Conservation (phyloP, 2,329 filamentous ascomycete genomes). For the Xylaria polymorpha region DNA sequence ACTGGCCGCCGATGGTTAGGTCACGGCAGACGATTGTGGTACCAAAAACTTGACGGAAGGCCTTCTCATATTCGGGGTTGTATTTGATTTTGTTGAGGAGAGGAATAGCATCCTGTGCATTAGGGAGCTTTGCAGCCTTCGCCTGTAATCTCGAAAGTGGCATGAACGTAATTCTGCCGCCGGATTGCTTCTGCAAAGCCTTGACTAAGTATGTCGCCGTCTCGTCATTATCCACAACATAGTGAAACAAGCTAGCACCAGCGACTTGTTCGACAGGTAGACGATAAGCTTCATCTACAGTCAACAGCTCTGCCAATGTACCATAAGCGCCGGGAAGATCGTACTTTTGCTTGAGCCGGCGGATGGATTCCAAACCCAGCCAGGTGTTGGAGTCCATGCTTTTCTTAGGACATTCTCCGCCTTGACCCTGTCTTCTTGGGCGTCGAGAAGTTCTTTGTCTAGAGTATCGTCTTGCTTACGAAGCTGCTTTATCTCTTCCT, state of each 20-base stretch:
- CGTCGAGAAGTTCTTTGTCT: constrained; percentile 79
- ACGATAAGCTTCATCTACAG: constrained; percentile 85
- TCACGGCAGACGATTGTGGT: constrained; percentile 95
- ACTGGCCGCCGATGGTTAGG: constrained; percentile 86
- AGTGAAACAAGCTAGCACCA: constrained; percentile 92
- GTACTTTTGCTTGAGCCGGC: constrained; percentile 81
- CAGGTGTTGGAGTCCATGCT: constrained; percentile 92
- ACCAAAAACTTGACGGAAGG: constrained; percentile 94
- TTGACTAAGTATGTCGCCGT: constrained; percentile 87
- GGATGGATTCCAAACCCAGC: constrained; percentile 86
- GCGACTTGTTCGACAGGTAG: constrained; percentile 93
- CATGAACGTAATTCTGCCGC: constrained; percentile 93
- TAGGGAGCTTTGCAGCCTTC: constrained; percentile 79
- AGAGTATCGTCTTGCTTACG: constrained; percentile 91
- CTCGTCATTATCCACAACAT: constrained; percentile 90
- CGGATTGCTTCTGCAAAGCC: constrained; percentile 79
- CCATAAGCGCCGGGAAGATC: constrained; percentile 90
- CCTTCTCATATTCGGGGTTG: constrained; percentile 80
- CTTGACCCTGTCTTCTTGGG: constrained; percentile 78
- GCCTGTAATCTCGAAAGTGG: constrained; percentile 84
- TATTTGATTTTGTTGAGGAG: constrained; percentile 87
- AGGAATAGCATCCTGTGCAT: constrained; percentile 86
- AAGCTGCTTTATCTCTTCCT: constrained; percentile 87
- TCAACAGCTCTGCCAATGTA: constrained; percentile 90
- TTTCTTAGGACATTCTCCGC: constrained; percentile 80